Base-by-base conservation (phyloP, 2,329 filamentous ascomycete genomes). In the Colletotrichum acutatum region DNA sequence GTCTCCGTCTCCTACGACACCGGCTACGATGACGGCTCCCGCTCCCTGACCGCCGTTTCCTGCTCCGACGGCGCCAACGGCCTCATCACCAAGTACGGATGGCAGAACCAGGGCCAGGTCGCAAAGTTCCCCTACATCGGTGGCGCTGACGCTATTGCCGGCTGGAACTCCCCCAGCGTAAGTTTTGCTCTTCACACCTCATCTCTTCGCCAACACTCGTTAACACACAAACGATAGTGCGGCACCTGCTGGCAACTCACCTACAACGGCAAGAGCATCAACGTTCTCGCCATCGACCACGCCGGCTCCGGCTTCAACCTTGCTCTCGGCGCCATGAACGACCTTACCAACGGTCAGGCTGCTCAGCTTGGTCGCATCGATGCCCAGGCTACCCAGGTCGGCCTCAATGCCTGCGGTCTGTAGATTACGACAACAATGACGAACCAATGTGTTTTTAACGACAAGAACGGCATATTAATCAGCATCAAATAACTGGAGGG, bases 1-100 rank as follows among this genome's bases (percentile, higher is more conserved):
- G 78, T 19, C 37, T 7, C 78, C 81, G 92, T 95, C 78, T 92
- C 91, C 75, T 96, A 92, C 82, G 93, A 95, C 83, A 83, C 84
- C 24, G 90, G 88, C 79, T 97, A 94, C 84, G 93, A 95, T 79
- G 84, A 92, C 75, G 80, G 80, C 58, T 76, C 76, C 72, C 88
- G 90, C 71, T 85, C 88, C 57, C 80, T 95, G 67, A 85, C 82
- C 42, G 80, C 78, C 5, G 87, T 95, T 57, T 80, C 91, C 74
- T 95, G 92, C 88, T 92, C 90, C 37, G 90, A 94, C 78, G 92
- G 92, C 67, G 59, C 74, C 74, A 92, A 94, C 82, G 92, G 92
- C 71, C 86, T 94, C 74, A 89, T 89, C 75, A 90, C 88, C 77
- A 87, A 85, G 77, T 90, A 89, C 83, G 86, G 86, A 77, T 93